A percentile compares a stretch with the other conserved stretches of the same genome.
These are phyloP conservation scores for Clitopilus passeckerianus DNA, from an alignment of 768 basidiomycete genomes.

Conservation along the genomic window DNA sequence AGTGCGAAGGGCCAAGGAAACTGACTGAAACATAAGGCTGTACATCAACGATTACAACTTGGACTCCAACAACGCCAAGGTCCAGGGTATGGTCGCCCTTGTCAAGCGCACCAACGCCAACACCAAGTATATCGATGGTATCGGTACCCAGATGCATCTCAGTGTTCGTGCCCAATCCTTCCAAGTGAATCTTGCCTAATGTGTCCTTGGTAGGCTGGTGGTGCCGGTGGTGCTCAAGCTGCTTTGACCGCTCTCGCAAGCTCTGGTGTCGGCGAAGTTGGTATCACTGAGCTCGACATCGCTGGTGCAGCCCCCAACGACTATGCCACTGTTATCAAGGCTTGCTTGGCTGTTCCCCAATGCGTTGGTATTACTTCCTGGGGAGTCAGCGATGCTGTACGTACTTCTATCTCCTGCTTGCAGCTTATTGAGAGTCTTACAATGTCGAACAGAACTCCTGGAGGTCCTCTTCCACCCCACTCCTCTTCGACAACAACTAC, in stretches of 20 bases:
- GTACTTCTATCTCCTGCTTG: constrained; percentile 4
- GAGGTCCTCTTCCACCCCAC: constrained; percentile 16
- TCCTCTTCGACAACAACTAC: constrained; percentile 23
- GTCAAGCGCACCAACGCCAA: constrained; percentile 32
- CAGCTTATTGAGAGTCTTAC: not conserved
- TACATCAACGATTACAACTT: constrained; percentile 44
- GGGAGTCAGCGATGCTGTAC: constrained; percentile 43
- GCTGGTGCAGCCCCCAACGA: constrained; percentile 28
- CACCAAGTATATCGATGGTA: constrained; percentile 40
- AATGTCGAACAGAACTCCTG: constrained; percentile 18
- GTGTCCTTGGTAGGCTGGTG: constrained; percentile 24
- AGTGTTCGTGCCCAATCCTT: constrained; percentile 7
- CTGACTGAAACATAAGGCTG: constrained; percentile 12
- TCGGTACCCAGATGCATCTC: constrained; percentile 49
- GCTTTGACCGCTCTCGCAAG: constrained; percentile 39
- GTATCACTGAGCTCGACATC: constrained; percentile 47
- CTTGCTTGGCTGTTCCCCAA: constrained; percentile 35
- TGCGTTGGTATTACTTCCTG: constrained; percentile 46
- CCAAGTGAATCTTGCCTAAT: not conserved
- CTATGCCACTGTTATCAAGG: constrained; percentile 38
- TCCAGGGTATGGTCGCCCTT: constrained; percentile 30
- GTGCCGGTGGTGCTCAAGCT: constrained; percentile 34
- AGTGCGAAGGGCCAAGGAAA: not conserved
- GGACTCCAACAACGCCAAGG: constrained; percentile 45
- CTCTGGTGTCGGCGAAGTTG: constrained; percentile 36